Conservation (phyloP, 2,329 filamentous ascomycete genomes). For the Talaromyces marneffei region DNA sequence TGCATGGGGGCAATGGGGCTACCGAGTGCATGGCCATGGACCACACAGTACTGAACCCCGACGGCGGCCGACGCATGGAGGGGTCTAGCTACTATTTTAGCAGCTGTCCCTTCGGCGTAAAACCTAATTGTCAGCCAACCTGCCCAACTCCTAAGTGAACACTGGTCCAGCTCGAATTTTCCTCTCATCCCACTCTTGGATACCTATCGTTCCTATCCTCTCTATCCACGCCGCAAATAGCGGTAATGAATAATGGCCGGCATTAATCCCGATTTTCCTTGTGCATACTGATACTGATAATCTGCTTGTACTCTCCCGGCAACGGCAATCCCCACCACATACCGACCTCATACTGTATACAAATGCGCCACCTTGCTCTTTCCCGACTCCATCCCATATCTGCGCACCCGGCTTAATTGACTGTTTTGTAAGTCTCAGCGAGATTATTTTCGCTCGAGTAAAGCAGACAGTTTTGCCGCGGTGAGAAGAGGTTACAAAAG, state of each 20-base stretch:
- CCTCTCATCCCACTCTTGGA: neutral
- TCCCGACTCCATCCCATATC: neutral
- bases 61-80: slow-evolving; percentile 4
- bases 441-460: slow-evolving; percentile 15
- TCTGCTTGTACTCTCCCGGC: neutral
- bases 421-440: slow-evolving; percentile 16
- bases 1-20: neutral
- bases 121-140: neutral
- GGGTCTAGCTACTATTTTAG: neutral
- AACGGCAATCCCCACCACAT: slow-evolving; percentile 3
- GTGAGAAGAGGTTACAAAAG: neutral
- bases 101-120: neutral
- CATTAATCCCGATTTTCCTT: neutral
- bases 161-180: neutral
- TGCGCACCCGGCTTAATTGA: slow-evolving; percentile 17
- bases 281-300: neutral
- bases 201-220: too few species aligned
- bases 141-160: too few species aligned
- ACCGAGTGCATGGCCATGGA: neutral
- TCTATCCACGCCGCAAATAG: neutral
- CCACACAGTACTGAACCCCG: neutral
- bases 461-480: slow-evolving; percentile 3
- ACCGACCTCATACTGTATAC: neutral
- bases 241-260: neutral
- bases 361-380: slow-evolving; percentile 10